These are phyloP conservation scores for Staphylotrichum tortipilum DNA, from an alignment of 495 filamentous ascomycete species.

Conservation along the genomic window DNA sequence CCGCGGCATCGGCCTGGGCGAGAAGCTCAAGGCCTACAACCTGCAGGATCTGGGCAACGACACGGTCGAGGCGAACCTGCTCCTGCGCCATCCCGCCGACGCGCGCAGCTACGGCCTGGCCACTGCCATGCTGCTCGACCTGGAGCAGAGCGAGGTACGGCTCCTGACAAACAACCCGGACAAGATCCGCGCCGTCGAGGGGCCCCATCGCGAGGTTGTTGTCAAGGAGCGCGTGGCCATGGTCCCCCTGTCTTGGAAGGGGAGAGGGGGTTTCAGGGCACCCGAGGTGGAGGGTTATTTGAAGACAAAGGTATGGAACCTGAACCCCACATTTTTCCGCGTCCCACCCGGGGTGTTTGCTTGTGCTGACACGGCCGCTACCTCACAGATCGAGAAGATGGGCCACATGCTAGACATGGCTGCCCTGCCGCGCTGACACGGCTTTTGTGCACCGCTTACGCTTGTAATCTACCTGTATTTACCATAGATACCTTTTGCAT, in stretches of 20 bases:
- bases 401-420: conserved; percentile 32
- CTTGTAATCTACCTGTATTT: conserved; percentile 2
- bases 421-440: conserved; percentile 12
- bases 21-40: conserved; percentile 98
- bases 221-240: conserved; percentile 89
- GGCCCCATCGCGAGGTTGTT: conserved; percentile 73
- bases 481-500: conserved; percentile 7
- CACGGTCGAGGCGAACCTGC: conserved; percentile 89
- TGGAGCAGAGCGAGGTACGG: conserved; percentile 68
- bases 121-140: conserved; percentile 84
- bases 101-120: conserved; percentile 89
- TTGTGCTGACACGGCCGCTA: conserved; percentile 3
- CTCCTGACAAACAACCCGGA: conserved; percentile 97
- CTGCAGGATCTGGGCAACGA: conserved; percentile 91
- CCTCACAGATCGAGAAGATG: conserved; percentile 39
- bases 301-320: conserved; percentile 70
- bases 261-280: conserved; percentile 72
- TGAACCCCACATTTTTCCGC: conserved; percentile 4
- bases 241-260: conserved; percentile 92
- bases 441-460: neutral
- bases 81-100: conserved; percentile 89
- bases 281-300: conserved; percentile 89
- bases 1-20: conserved; percentile 84
- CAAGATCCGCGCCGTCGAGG: conserved; percentile 90
- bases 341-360: too few relatives aligned